A percentile compares a stretch with the other conserved stretches of the same genome.
Conservation (phyloP, 2,329 filamentous ascomycete genomes). For the Trichoderma hamatum region DNA sequence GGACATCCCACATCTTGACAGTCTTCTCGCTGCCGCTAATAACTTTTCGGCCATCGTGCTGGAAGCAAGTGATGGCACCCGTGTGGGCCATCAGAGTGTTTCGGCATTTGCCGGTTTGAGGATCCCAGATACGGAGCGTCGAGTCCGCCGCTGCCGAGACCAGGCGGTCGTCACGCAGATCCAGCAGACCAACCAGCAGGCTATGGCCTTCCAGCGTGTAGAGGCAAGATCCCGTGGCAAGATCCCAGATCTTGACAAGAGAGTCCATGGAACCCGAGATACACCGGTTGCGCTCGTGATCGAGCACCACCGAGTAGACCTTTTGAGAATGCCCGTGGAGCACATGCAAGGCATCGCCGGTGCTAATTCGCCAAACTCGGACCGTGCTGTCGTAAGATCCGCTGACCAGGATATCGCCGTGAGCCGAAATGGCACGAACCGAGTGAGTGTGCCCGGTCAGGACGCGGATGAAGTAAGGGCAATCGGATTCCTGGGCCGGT, state of each 20-base stretch:
- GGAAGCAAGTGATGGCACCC: conserved; percentile 97
- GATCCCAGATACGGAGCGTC: conserved; percentile 95
- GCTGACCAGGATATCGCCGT: conserved; percentile 94
- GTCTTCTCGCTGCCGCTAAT: conserved; percentile 95
- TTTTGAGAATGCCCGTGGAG: conserved; percentile 88
- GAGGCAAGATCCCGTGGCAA: conserved; percentile 81
- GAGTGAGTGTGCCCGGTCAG: conserved; percentile 88
- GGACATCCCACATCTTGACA: conserved; percentile 98
- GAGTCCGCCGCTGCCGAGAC: conserved; percentile 96
- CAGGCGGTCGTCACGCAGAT: conserved; percentile 84
- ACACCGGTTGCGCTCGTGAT: conserved; percentile 88
- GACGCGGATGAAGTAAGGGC: conserved; percentile 91
- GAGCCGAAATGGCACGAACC: conserved; percentile 91
- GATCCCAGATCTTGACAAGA: conserved; percentile 95
- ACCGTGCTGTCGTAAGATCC: conserved; percentile 97
- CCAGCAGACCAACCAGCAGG: conserved; percentile 87
- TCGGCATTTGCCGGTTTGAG: conserved; percentile 87
- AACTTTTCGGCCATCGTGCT: conserved; percentile 95
- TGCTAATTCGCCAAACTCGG: conserved; percentile 96
- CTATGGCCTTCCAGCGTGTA: conserved; percentile 92
- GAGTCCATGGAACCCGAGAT: conserved; percentile 99
- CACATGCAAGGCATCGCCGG: conserved; percentile 82
- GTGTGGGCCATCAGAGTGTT: conserved; percentile 91
- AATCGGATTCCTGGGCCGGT: conserved; percentile 74
- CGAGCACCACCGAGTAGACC: conserved; percentile 95